phyloP scores from a whole-genome alignment of 1,139 yeast species.

The Hansenula lynferdii region DNA sequence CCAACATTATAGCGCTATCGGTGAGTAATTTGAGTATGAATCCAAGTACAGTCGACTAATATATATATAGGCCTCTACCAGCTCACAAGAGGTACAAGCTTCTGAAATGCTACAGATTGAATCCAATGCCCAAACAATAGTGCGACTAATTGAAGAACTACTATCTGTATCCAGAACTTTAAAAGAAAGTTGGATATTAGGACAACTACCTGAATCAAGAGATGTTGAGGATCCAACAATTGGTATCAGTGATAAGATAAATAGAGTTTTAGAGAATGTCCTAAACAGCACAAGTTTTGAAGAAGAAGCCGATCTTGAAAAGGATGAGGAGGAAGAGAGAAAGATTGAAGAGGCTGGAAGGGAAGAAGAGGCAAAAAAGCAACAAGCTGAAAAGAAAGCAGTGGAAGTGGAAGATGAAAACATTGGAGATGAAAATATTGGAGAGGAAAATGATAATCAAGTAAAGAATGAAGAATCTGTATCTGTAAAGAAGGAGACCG shows the following conservation, averaged over 20 bases:
- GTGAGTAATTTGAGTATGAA: no score
- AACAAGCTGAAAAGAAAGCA: neutral
- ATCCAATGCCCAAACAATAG: slow-evolving; percentile 45
- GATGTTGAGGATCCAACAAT: slow-evolving; percentile 11
- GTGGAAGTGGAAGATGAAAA: neutral
- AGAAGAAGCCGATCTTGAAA: slow-evolving; percentile 9
- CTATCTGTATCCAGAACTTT: slow-evolving; percentile 43
- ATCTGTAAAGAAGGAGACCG: slow-evolving; percentile 3
- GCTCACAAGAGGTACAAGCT: slow-evolving; percentile 44
- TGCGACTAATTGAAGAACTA: slow-evolving; percentile 49
- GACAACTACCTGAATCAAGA: slow-evolving; percentile 39
- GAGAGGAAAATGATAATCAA: slow-evolving; percentile 1
- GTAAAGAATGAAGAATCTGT: neutral
- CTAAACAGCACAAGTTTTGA: slow-evolving; percentile 6
- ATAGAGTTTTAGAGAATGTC: slow-evolving; percentile 7
- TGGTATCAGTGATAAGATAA: slow-evolving; percentile 7
- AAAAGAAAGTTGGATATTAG: slow-evolving; percentile 55
- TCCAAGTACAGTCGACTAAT: no score
- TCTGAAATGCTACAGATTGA: slow-evolving; percentile 54
- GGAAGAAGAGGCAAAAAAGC: slow-evolving; percentile 1
- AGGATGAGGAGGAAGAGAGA: neutral
- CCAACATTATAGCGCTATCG: slow-evolving; percentile 26
- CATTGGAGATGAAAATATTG: neutral
- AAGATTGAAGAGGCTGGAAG: neutral
- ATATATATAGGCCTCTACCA: slow-evolving; percentile 12